A percentile compares a stretch with the other conserved stretches of the same genome.
Conservation (phyloP, 169 alveolate species). For the Eimeria praecox region DNA sequence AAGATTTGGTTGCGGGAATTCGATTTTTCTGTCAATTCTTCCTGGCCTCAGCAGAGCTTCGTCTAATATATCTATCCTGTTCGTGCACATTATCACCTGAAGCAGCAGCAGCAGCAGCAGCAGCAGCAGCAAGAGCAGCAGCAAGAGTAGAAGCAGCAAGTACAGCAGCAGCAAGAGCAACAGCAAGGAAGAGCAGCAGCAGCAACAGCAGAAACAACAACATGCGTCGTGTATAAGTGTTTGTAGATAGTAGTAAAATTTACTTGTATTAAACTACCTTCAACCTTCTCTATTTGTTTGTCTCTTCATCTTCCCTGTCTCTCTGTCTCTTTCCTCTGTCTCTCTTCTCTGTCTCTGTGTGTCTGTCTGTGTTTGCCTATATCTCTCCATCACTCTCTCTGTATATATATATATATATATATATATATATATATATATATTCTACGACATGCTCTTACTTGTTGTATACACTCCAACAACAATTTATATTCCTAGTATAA, state of each 20-base stretch:
- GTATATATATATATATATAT: background rate
- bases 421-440: background rate
- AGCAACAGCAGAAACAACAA: background rate
- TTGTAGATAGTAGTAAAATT: background rate
- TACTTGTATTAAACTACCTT: too few relatives aligned
- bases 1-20: constrained; percentile 98
- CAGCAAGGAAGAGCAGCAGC: background rate
- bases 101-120: background rate
- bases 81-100: constrained; percentile 98
- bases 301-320: background rate
- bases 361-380: too few relatives aligned
- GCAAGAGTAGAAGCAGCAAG: background rate
- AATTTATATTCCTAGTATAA: too few relatives aligned
- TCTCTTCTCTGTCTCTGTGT: too few relatives aligned
- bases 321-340: too few relatives aligned
- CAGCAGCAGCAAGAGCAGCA: background rate
- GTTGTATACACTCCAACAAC: too few relatives aligned
- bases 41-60: constrained; percentile 98
- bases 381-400: too few relatives aligned
- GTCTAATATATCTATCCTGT: constrained; percentile 98
- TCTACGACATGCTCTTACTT: too few relatives aligned
- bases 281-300: background rate
- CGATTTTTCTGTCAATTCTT: constrained; percentile 99
- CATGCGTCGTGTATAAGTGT: background rate
- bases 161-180: background rate